Percentiles rank a stretch among this genome's conserved stretches.
Evolutionary conservation across 177 flowering plant species (phyloP).

Genomic region (Vitis hybrid): DNA sequence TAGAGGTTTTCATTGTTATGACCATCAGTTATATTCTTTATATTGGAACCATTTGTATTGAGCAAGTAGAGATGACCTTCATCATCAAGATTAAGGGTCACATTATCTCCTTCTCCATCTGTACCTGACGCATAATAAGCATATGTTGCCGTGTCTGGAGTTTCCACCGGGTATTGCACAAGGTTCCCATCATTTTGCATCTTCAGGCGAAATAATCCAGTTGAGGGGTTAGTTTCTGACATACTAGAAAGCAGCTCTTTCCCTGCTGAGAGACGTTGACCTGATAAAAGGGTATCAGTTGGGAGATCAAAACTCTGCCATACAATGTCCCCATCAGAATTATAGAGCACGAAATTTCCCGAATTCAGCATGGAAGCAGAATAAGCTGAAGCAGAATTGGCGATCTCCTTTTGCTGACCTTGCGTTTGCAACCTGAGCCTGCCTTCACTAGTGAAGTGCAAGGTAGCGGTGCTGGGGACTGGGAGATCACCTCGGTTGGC

Average conservation of each 20-base stretch:
- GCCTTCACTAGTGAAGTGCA: conserved; percentile 2
- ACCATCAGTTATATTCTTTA: neutral
- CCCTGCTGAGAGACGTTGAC: conserved; percentile 11
- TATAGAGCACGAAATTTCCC: conserved; percentile 14
- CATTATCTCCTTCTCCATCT: neutral
- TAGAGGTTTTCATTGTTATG: neutral
- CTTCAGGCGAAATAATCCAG: neutral
- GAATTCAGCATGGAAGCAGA: no score
- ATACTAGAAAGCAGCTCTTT: neutral
- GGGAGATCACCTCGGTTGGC: conserved; percentile 7
- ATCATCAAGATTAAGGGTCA: conserved; percentile 4
- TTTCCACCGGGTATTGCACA: neutral
- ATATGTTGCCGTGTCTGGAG: neutral
- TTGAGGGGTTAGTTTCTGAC: neutral
- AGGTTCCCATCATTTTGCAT: conserved; percentile 11
- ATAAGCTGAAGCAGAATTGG: no score
- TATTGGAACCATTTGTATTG: neutral
- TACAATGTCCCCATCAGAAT: neutral
- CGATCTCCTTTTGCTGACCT: neutral
- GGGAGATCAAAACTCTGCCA: conserved; percentile 20
- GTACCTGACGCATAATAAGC: conserved; percentile 9
- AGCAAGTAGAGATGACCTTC: conserved; percentile 12
- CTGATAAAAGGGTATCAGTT: conserved; percentile 17
- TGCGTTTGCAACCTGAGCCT: conserved; percentile 1
- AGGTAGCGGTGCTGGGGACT: neutral